phyloP scores from a whole-genome alignment of 2,329 filamentous ascomycete species.

The Pseudocercospora pini-densiflorae region DNA sequence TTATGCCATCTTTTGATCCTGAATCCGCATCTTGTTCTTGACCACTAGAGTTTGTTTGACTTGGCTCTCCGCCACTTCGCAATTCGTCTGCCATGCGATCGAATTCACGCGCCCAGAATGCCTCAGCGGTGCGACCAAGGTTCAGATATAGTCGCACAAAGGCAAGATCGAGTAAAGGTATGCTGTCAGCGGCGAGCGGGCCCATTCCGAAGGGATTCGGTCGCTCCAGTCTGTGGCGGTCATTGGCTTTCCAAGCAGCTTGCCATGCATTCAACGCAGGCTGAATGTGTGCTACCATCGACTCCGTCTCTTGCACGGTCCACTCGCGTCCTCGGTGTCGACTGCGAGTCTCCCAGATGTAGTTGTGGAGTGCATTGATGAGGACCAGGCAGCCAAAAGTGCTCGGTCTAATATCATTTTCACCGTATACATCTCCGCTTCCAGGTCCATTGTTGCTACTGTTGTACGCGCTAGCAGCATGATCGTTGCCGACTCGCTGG shows the following conservation, averaged over 20 bases:
- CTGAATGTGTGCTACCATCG: conserved; percentile 94
- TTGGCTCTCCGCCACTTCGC: conserved; percentile 71
- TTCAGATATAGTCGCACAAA: conserved; percentile 94
- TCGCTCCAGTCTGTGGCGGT: conserved; percentile 79
- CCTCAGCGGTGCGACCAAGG: conserved; percentile 87
- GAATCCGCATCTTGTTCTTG: conserved; percentile 46
- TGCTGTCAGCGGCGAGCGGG: conserved; percentile 85
- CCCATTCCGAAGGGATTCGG: conserved; percentile 83
- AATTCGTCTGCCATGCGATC: conserved; percentile 89
- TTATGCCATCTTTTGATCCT: neutral
- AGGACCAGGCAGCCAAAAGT: conserved; percentile 90
- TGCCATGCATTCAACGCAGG: conserved; percentile 95
- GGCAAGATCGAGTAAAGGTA: conserved; percentile 87
- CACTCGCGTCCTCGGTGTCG: conserved; percentile 85
- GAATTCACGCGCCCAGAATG: conserved; percentile 93
- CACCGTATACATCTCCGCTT: conserved; percentile 28
- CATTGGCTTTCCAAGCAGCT: conserved; percentile 85
- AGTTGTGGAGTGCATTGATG: conserved; percentile 95
- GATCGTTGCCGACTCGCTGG: conserved; percentile 53
- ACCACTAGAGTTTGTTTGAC: conserved; percentile 57
- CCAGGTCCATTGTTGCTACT: conserved; percentile 29
- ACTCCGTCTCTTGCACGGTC: conserved; percentile 91
- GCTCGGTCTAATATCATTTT: conserved; percentile 75
- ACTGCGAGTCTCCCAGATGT: conserved; percentile 97
- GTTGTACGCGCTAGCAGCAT: conserved; percentile 31